Conservation (phyloP, 2,329 filamentous ascomycete species). For the Sarocladium strictum region DNA sequence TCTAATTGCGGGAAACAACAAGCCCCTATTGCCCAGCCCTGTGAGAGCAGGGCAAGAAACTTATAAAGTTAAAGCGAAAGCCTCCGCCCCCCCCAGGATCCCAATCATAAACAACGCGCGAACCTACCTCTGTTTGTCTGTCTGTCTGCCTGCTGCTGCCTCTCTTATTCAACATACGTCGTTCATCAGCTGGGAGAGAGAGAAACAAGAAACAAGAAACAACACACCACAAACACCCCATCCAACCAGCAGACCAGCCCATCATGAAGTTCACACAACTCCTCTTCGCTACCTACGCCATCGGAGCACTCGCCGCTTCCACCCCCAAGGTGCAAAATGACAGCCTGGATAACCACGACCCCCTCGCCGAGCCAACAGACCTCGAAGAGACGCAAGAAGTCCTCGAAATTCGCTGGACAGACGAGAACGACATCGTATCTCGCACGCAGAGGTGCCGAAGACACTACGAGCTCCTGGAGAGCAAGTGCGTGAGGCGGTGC, state of each 20-base stretch:
- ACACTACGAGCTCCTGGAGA: background rate
- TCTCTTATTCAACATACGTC: too few relatives aligned
- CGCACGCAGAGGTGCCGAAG: background rate
- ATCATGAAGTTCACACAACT: constrained; percentile 1
- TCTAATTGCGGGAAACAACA: too few relatives aligned
- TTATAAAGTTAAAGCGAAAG: too few relatives aligned
- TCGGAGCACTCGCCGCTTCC: background rate
- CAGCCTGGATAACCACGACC: background rate
- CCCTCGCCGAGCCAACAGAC: background rate
- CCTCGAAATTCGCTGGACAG: background rate
- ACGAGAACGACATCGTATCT: background rate
- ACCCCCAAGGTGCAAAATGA: background rate
- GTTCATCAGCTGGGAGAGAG: too few relatives aligned
- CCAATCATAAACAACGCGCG: too few relatives aligned
- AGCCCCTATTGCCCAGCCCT: too few relatives aligned
- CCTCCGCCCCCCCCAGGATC: too few relatives aligned
- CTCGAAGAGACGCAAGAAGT: background rate
- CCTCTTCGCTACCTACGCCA: background rate
- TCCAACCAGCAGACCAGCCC: background rate
- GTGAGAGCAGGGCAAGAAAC: too few relatives aligned
- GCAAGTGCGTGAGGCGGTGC: background rate
- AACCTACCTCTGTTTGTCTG: too few relatives aligned
- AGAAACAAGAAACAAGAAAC: background rate
- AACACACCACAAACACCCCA: background rate
- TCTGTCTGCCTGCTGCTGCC: too few relatives aligned